Percentiles rank a stretch among this genome's conserved stretches.
These are phyloP conservation scores for Paraglomus brasilianum DNA, from an alignment of 192 early-diverging fungal species.

Conservation along the genomic window DNA sequence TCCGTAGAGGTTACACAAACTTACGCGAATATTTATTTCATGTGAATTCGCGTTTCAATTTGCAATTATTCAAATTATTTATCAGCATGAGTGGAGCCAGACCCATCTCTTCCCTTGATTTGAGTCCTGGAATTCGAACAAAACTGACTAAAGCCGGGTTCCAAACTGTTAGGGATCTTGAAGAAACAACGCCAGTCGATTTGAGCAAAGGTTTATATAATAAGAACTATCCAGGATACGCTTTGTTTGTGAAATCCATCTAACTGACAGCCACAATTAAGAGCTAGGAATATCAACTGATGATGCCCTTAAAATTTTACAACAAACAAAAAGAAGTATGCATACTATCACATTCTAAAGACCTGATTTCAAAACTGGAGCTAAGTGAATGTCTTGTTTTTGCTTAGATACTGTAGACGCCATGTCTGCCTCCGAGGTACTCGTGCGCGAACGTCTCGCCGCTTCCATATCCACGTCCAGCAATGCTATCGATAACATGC, in stretches of 20 bases:
- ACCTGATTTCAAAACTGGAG: no score
- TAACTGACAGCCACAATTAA: constrained; percentile 9
- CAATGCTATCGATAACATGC: constrained; percentile 38
- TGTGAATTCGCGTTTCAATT: no score
- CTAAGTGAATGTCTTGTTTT: not conserved
- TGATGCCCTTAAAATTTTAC: constrained; percentile 29
- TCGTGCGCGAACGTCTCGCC: constrained; percentile 33
- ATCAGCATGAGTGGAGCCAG: not conserved
- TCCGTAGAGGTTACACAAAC: no score
- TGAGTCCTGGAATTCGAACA: constrained; percentile 4
- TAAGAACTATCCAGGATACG: no score
- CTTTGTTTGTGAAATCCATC: constrained; percentile 13
- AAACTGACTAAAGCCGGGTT: constrained; percentile 37
- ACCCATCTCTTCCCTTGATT: not conserved
- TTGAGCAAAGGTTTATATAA: constrained; percentile 33
- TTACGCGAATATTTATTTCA: no score
- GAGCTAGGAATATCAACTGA: constrained; percentile 29
- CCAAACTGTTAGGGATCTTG: constrained; percentile 35
- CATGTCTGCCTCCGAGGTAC: constrained; percentile 38
- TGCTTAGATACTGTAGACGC: constrained; percentile 32
- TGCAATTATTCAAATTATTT: no score
- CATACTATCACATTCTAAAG: no score
- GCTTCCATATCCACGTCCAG: constrained; percentile 38
- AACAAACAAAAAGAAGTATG: constrained; percentile 8
- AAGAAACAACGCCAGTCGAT: constrained; percentile 20